These are phyloP conservation scores for Globisporangium paroecandrum DNA, from an alignment of 352 stramenopile genomes.

Conservation along the genomic window DNA sequence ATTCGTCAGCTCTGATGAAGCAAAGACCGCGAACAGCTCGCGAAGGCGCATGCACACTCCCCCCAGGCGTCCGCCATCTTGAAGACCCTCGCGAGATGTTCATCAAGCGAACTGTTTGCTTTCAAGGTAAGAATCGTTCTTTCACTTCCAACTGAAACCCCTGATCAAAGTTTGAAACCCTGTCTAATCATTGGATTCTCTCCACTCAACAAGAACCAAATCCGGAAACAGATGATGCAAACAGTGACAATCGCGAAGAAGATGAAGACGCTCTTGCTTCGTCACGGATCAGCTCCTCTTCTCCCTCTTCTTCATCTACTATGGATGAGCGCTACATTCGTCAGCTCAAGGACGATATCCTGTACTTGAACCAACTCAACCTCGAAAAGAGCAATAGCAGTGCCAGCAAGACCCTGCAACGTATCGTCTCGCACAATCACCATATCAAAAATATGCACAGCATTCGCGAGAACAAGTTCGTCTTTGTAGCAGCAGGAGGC, in stretches of 20 bases:
- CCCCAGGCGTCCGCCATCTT: neutral
- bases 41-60: slow-evolving; percentile 28
- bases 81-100: neutral
- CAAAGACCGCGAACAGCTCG: slow-evolving; percentile 48
- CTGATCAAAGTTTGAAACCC: neutral
- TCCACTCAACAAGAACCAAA: neutral
- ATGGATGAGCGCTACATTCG: slow-evolving; percentile 45
- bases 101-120: slow-evolving; percentile 19
- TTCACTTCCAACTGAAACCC: neutral
- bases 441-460: slow-evolving; percentile 61
- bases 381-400: slow-evolving; percentile 11
- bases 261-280: neutral
- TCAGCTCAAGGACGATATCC: slow-evolving; percentile 60
- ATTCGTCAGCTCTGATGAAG: slow-evolving; percentile 21
- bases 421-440: slow-evolving; percentile 11
- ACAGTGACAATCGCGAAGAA: slow-evolving; percentile 5
- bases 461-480: slow-evolving; percentile 42
- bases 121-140: slow-evolving; percentile 7
- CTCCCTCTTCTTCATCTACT: neutral
- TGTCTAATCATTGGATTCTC: neutral
- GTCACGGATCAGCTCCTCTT: too few relatives aligned
- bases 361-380: slow-evolving; percentile 29
- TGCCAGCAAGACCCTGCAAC: neutral
- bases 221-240: slow-evolving; percentile 12
- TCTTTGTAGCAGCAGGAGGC: slow-evolving; percentile 2